Conservation (phyloP, 129 eudicot genomes). For the Lactuca sativa region DNA sequence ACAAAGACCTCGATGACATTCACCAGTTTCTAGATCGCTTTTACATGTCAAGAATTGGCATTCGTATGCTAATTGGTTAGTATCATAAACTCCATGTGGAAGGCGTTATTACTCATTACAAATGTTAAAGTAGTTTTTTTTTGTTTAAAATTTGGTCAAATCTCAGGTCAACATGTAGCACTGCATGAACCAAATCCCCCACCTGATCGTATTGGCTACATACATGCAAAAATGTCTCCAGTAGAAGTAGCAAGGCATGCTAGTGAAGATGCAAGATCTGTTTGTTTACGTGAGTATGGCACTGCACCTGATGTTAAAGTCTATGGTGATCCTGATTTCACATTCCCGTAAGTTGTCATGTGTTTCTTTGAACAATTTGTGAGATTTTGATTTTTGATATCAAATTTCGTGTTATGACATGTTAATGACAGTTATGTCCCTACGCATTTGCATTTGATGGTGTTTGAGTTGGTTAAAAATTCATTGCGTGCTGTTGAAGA, state of each 20-base stretch:
- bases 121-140: conserved; percentile 1
- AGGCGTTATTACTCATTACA: background rate
- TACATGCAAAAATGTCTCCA: conserved; percentile 96
- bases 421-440: conserved; percentile 79
- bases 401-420: background rate
- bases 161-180: conserved; percentile 92
- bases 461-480: conserved; percentile 93
- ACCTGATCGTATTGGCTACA: conserved; percentile 77
- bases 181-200: conserved; percentile 86
- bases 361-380: conserved; percentile 5
- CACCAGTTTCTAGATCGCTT: conserved; percentile 97
- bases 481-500: conserved; percentile 98
- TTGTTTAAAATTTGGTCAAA: conserved; percentile 23
- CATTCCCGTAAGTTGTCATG: conserved; percentile 71
- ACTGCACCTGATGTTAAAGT: conserved; percentile 83
- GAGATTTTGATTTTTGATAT: background rate
- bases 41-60: conserved; percentile 96
- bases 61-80: conserved; percentile 96
- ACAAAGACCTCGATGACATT: conserved; percentile 65
- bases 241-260: conserved; percentile 81
- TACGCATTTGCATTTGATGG: conserved; percentile 92
- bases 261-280: conserved; percentile 90
- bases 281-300: conserved; percentile 87
- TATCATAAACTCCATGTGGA: background rate
- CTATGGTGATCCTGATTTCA: conserved; percentile 85